These are phyloP conservation scores for Choanephora cucurbitarum DNA, from an alignment of 371 early-diverging fungal species.

Conservation along the genomic window DNA sequence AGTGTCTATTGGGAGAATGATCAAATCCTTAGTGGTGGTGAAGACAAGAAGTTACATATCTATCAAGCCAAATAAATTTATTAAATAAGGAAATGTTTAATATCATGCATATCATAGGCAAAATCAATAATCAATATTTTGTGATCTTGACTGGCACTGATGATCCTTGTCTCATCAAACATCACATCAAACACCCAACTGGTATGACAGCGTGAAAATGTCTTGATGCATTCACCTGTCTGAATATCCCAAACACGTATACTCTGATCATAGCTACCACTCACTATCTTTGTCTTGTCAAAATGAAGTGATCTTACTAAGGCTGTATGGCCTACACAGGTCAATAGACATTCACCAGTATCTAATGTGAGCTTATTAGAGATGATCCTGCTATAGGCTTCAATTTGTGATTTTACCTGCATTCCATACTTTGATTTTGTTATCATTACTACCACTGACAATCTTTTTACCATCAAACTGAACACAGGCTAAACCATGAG, in stretches of 20 bases:
- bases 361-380: conserved; percentile 17
- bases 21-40: conserved; percentile 82
- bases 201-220: conserved; percentile 66
- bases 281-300: conserved; percentile 55
- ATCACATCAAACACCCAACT: conserved; percentile 95
- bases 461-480: conserved; percentile 87
- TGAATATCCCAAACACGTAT: conserved; percentile 92
- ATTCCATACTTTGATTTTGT: conserved; percentile 94
- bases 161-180: conserved; percentile 72
- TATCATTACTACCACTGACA: conserved; percentile 93
- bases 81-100: conserved; percentile 7
- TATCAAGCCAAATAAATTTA: conserved; percentile 52
- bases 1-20: conserved; percentile 79
- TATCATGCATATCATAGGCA: conserved; percentile 38
- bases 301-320: conserved; percentile 90
- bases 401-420: conserved; percentile 32
- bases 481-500: conserved; percentile 90
- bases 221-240: conserved; percentile 36
- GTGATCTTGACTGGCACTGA: conserved; percentile 76
- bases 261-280: conserved; percentile 84
- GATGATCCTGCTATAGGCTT: neutral
- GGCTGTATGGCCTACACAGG: conserved; percentile 79
- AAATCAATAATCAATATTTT: conserved; percentile 83
- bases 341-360: conserved; percentile 73
- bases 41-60: conserved; percentile 77